A percentile compares a stretch with the other conserved stretches of the same genome.
These are phyloP conservation scores for Setaria italica DNA, from an alignment of 202 grass and related monocot genomes.

Conservation along the genomic window DNA sequence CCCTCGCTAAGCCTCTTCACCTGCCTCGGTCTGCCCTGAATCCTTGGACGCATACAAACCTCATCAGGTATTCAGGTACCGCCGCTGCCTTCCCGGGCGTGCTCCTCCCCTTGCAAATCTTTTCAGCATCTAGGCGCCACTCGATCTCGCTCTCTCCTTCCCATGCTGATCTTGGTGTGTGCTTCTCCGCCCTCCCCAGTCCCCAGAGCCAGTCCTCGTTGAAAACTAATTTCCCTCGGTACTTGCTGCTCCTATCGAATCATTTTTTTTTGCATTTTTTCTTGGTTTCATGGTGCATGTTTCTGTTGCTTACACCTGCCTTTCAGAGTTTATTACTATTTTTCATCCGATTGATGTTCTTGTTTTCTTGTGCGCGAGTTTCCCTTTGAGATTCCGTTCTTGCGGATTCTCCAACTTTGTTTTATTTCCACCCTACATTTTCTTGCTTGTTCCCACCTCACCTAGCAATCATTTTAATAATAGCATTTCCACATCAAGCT, in stretches of 20 bases:
- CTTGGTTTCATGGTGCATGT: slow-evolving; percentile 6
- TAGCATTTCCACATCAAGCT: not conserved
- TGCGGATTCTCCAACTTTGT: slow-evolving; percentile 28
- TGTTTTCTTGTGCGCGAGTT: not conserved
- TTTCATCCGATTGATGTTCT: not conserved
- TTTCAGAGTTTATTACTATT: not conserved
- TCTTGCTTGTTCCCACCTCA: slow-evolving; percentile 10
- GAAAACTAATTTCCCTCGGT: not conserved
- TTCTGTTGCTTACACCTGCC: not conserved
- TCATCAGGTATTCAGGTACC: not conserved
- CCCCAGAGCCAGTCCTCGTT: not conserved
- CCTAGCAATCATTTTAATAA: slow-evolving; percentile 26
- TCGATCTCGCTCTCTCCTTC: slow-evolving; percentile 42
- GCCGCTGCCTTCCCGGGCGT: not conserved
- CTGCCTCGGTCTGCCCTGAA: slow-evolving; percentile 36
- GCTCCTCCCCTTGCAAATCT: slow-evolving; percentile 16
- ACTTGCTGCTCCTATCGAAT: not conserved
- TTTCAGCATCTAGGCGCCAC: not conserved
- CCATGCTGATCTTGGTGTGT: slow-evolving; percentile 42
- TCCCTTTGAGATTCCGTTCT: slow-evolving; percentile 26
- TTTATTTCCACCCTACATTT: not conserved
- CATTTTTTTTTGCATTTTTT: not conserved
- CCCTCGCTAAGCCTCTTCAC: not conserved
- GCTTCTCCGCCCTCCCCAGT: slow-evolving; percentile 14
- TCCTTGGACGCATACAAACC: slow-evolving; percentile 2